Evolutionary conservation across 2,329 filamentous ascomycete genomes (phyloP), one percentile per base, ranked within the genome.

Genomic region (Nannizzia gypsea): DNA sequence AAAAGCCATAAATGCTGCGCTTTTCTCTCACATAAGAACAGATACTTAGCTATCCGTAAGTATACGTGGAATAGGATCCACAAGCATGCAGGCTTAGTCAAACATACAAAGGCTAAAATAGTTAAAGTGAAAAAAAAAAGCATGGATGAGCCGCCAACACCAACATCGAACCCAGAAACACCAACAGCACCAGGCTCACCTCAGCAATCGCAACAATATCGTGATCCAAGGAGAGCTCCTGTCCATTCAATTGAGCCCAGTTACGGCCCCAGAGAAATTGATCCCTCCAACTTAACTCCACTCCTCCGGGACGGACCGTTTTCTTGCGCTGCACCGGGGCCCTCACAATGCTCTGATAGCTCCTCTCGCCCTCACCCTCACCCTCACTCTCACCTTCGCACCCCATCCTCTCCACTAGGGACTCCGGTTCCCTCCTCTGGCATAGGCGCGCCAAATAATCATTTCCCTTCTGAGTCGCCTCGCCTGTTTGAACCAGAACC

Each of bases 1-100:
- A 34, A 34, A 34, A 34, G 31, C 13, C 31, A 34, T 34, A 34
- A 34, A 34, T 24, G 20, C 20, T 22, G 20, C 5, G 20, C 6
- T 5, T 11, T 48, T 20, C n/a, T 44, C 40, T 44, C 40, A 4
- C 40, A 20, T 40, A 4, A 13, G n/a, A 13, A 13, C 11, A 13
- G 3, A 11, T 40, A n/a, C n/a, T 5, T n/a, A 20, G 40, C 40
- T 44, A n/a, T n/a, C n/a, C n/a, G n/a, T n/a, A n/a, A n/a, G n/a
- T n/a, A n/a, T n/a, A n/a, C n/a, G n/a, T n/a, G n/a, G n/a, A n/a
- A 13, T 17, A 20, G 26, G 44, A 20, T 34, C 48, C 48, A 54
- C 48, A n/a, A 11, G 24, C 26, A 54, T 54, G 46, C 46, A 52
- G 48, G 48, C 48, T 54, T 54, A 54, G 48, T 54, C 24, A 54